Percentiles rank a stretch among this genome's conserved stretches.
phyloP scores from a whole-genome alignment of 768 basidiomycete genomes.

The Boletus patriciae region DNA sequence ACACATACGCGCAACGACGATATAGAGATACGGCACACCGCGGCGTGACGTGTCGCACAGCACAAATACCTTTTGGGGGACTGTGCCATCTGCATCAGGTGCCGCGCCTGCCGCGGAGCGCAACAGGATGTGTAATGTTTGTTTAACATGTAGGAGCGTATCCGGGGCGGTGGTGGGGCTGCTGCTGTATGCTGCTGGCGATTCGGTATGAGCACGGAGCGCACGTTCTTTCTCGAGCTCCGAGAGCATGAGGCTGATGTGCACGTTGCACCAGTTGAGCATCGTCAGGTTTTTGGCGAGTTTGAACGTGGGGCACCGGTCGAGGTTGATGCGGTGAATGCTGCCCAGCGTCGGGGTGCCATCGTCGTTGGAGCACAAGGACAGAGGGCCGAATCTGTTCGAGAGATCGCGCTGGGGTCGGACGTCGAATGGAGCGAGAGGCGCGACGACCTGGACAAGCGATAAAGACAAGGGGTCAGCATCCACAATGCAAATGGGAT shows the following conservation, averaged over 20 bases:
- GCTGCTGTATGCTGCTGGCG: no score
- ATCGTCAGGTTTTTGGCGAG: constrained; percentile 8
- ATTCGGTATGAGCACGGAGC: no score
- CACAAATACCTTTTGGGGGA: constrained; percentile 13
- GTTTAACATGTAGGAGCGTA: constrained; percentile 32
- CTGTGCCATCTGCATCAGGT: neutral
- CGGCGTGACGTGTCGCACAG: constrained; percentile 14
- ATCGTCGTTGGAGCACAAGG: neutral
- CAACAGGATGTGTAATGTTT: constrained; percentile 31
- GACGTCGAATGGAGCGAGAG: constrained; percentile 15
- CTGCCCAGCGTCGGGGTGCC: constrained; percentile 31
- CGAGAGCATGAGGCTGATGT: constrained; percentile 31
- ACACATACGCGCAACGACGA: constrained; percentile 47
- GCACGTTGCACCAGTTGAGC: constrained; percentile 30
- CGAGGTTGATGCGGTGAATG: constrained; percentile 42
- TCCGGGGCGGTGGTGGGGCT: neutral
- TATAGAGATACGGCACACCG: constrained; percentile 34
- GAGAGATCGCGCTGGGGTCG: constrained; percentile 21
- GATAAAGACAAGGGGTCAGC: neutral
- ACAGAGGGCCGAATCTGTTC: constrained; percentile 29
- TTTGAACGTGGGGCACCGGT: constrained; percentile 34
- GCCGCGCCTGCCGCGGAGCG: constrained; percentile 9
- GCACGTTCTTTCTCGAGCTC: constrained; percentile 1
- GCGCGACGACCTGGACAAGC: constrained; percentile 21
- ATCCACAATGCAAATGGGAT: neutral